Percentiles rank a stretch among this genome's conserved stretches.
These are phyloP conservation scores for Prunus salicina DNA, from an alignment of 306 rosid species.

Conservation along the genomic window DNA sequence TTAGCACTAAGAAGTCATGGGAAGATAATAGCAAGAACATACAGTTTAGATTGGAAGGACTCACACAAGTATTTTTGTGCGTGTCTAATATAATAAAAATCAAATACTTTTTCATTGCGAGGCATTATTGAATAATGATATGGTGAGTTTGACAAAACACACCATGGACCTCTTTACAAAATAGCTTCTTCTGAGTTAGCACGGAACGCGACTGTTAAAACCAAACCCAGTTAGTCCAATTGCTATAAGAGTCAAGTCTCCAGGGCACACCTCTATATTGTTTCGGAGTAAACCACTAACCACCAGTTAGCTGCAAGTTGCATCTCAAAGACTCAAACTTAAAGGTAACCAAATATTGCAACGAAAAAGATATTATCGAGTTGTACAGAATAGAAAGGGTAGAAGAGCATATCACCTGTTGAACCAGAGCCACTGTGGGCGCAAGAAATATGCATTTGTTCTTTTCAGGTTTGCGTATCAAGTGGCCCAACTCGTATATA, in stretches of 20 bases:
- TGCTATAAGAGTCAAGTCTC: neutral
- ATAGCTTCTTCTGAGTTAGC: neutral
- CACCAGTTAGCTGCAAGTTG: neutral
- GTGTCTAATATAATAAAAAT: neutral
- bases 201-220: neutral
- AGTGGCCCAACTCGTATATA: conserved; percentile 63
- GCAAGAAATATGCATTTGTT: conserved; percentile 81
- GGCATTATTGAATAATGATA: neutral
- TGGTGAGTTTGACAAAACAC: neutral
- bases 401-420: conserved; percentile 58
- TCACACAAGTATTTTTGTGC: neutral
- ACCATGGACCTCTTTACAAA: neutral
- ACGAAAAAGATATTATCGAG: neutral
- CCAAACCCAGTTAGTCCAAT: neutral
- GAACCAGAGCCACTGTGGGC: conserved; percentile 85
- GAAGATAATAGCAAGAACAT: too few relatives aligned
- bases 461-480: conserved; percentile 69
- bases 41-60: neutral
- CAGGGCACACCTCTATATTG: neutral
- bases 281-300: neutral
- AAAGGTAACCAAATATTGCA: conserved; percentile 2
- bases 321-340: neutral
- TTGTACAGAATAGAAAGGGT: conserved; percentile 20
- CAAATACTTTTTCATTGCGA: neutral
- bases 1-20: neutral